Conservation (phyloP, 257 asterid species). For the Solanum bulbocastanum region DNA sequence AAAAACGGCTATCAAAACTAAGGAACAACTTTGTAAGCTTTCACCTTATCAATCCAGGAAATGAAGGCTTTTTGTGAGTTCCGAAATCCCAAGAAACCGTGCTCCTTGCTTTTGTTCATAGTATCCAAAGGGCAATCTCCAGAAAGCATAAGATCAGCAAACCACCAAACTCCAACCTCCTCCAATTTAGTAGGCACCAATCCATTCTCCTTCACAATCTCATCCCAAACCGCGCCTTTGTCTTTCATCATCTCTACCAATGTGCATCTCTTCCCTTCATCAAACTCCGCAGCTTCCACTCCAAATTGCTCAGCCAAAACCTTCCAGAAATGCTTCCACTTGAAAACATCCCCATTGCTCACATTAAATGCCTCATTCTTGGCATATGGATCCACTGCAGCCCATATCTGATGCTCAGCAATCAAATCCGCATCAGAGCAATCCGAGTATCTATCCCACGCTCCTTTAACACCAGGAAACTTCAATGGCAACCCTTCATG, state of each 20-base stretch:
- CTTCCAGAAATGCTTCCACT: constrained; percentile 92
- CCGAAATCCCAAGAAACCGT: constrained; percentile 83
- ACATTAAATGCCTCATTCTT: constrained; percentile 87
- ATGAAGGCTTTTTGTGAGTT: constrained; percentile 64
- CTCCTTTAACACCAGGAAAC: constrained; percentile 66
- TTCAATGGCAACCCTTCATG: constrained; percentile 55
- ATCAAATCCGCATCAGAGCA: constrained; percentile 85
- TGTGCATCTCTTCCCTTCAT: constrained; percentile 39
- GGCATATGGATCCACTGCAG: constrained; percentile 84
- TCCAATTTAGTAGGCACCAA: constrained; percentile 44
- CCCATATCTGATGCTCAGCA: constrained; percentile 95
- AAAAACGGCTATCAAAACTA: constrained; percentile 1
- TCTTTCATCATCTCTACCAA: constrained; percentile 67
- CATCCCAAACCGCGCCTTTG: constrained; percentile 78
- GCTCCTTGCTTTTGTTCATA: constrained; percentile 99
- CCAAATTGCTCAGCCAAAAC: constrained; percentile 85
- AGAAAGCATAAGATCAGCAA: constrained; percentile 31
- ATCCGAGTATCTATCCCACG: constrained; percentile 73
- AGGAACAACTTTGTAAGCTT: constrained; percentile 76
- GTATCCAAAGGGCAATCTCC: constrained; percentile 28
- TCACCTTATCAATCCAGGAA: constrained; percentile 81
- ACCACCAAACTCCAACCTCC: constrained; percentile 85
- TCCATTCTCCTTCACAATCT: constrained; percentile 58
- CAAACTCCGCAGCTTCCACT: constrained; percentile 43
- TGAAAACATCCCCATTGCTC: constrained; percentile 85